Conservation (phyloP, 768 basidiomycete genomes). For the Phaeotremella fagi region DNA sequence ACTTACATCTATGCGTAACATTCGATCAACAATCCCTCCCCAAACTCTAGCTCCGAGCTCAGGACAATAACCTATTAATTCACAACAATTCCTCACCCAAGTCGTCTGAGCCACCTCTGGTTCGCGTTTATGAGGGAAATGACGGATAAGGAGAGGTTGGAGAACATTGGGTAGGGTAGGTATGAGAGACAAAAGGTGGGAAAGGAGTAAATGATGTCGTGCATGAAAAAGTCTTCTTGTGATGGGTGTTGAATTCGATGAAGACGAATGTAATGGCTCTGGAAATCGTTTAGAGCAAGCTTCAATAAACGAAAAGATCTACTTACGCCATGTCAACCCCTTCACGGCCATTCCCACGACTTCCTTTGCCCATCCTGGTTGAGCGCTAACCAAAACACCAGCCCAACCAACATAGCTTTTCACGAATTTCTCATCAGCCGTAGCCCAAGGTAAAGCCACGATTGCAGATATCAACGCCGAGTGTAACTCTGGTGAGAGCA, state of each 20-base stretch:
- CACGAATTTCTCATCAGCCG: slow-evolving; percentile 71
- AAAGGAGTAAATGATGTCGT: slow-evolving; percentile 77
- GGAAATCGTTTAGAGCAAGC: slow-evolving; percentile 57
- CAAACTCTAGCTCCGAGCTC: slow-evolving; percentile 76
- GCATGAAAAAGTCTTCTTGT: slow-evolving; percentile 80
- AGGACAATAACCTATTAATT: slow-evolving; percentile 77
- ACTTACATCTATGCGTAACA: slow-evolving; percentile 90
- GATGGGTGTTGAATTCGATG: slow-evolving; percentile 50
- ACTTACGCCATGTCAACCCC: slow-evolving; percentile 79
- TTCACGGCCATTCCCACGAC: slow-evolving; percentile 76
- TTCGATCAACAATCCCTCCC: slow-evolving; percentile 83
- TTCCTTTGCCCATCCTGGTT: slow-evolving; percentile 82
- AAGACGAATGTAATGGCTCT: slow-evolving; percentile 51
- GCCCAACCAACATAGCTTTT: slow-evolving; percentile 84
- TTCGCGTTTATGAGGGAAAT: slow-evolving; percentile 93
- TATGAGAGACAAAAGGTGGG: slow-evolving; percentile 78
- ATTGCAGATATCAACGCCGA: slow-evolving; percentile 77
- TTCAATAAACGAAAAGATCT: slow-evolving; percentile 52
- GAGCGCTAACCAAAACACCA: slow-evolving; percentile 82
- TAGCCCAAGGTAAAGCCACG: slow-evolving; percentile 83
- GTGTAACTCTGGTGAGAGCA: slow-evolving; percentile 71
- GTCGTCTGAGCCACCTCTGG: slow-evolving; percentile 71
- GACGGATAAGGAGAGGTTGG: slow-evolving; percentile 71
- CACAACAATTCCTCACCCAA: slow-evolving; percentile 83
- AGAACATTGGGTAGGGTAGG: slow-evolving; percentile 86